Evolutionary conservation across 257 asterid species (phyloP).

Genomic region (Salvia miltiorrhiza): DNA sequence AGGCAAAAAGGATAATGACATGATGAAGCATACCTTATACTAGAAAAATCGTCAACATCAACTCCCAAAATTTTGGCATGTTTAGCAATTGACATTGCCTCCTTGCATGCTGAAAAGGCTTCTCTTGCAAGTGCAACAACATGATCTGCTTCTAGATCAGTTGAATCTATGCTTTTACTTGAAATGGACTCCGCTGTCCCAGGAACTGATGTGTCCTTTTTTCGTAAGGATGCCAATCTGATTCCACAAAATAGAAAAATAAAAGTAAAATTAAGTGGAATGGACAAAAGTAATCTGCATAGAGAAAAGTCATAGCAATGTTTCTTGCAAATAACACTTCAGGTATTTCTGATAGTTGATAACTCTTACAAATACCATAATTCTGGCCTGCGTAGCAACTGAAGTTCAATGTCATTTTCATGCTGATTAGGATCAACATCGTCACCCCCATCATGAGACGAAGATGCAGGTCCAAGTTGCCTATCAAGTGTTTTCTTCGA

Average conservation of each 20-base stretch:
- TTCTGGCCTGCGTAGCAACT: slow-evolving; percentile 51
- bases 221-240: slow-evolving; percentile 56
- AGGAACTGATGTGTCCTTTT: slow-evolving; percentile 25
- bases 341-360: slow-evolving; percentile 31
- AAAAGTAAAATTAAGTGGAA: slow-evolving; percentile 3
- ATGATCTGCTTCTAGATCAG: slow-evolving; percentile 43
- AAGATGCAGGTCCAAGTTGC: slow-evolving; percentile 32
- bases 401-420: slow-evolving; percentile 34
- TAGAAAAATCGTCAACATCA: slow-evolving; percentile 30
- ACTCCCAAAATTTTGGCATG: slow-evolving; percentile 39
- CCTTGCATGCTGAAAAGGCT: slow-evolving; percentile 72
- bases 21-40: slow-evolving; percentile 39
- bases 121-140: slow-evolving; percentile 68
- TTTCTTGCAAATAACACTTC: neutral
- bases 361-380: slow-evolving; percentile 80
- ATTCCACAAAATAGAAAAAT: slow-evolving; percentile 16
- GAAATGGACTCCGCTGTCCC: slow-evolving; percentile 21
- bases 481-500: slow-evolving; percentile 54
- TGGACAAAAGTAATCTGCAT: neutral
- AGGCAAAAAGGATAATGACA: neutral
- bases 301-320: neutral
- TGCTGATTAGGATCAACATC: slow-evolving; percentile 33
- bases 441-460: slow-evolving; percentile 32
- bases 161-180: slow-evolving; percentile 25
- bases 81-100: slow-evolving; percentile 57